phyloP scores from a whole-genome alignment of 2,329 filamentous ascomycete genomes.

The Tolypocladium ophioglossoides region DNA sequence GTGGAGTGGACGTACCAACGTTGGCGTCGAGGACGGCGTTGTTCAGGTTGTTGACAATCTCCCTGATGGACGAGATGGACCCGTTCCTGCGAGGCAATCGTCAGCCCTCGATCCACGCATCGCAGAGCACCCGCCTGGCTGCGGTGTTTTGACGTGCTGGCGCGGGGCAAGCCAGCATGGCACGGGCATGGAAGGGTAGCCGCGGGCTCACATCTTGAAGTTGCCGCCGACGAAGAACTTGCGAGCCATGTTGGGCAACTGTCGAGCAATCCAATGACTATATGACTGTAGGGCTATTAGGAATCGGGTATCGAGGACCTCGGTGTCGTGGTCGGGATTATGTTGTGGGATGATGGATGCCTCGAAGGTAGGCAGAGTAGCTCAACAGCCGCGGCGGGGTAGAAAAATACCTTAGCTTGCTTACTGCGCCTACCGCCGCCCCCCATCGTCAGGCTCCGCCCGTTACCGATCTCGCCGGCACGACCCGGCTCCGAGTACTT shows the following conservation, averaged over 20 bases:
- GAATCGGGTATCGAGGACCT: neutral
- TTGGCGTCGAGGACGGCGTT: conserved; percentile 68
- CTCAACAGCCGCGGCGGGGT: neutral
- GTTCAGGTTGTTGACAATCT: conserved; percentile 86
- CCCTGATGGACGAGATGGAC: conserved; percentile 76
- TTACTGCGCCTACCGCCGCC: neutral
- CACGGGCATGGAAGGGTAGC: conserved; percentile 14
- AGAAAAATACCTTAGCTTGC: neutral
- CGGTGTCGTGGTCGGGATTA: neutral
- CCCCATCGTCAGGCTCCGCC: neutral
- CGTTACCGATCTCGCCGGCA: neutral
- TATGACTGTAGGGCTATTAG: neutral
- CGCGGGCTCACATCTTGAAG: conserved; percentile 84
- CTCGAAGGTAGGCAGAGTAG: neutral
- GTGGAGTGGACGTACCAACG: conserved; percentile 44
- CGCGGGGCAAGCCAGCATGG: conserved; percentile 4
- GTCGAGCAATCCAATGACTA: neutral
- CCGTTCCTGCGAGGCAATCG: conserved; percentile 62
- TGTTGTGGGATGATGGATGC: neutral
- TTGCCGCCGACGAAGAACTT: conserved; percentile 98
- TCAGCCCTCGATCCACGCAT: conserved; percentile 1
- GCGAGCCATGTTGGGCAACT: conserved; percentile 66
- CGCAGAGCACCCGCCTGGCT: conserved; percentile 4
- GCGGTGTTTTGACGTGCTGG: conserved; percentile 17
- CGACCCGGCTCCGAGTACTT: neutral